A percentile compares a stretch with the other conserved stretches of the same genome.
These are phyloP conservation scores for Mortierella hygrophila DNA, from an alignment of 192 early-diverging fungal species.

Conservation along the genomic window DNA sequence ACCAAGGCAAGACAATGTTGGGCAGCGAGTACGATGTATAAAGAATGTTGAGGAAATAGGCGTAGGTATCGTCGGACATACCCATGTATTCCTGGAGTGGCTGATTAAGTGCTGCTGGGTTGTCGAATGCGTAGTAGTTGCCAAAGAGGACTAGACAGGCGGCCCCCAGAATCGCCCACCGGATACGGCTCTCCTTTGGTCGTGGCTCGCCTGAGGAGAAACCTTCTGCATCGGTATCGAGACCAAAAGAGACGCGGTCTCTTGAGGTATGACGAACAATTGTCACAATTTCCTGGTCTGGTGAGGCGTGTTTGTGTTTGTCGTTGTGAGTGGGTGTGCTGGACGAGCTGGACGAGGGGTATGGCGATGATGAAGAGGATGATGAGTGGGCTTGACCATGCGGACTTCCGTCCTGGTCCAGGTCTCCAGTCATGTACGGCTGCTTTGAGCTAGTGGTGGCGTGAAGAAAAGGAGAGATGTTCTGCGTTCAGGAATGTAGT, in stretches of 20 bases:
- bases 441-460: not conserved
- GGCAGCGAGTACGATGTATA: slow-evolving; percentile 74
- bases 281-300: not conserved
- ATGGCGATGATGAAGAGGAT: not conserved
- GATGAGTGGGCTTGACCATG: slow-evolving; percentile 11
- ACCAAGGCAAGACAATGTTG: slow-evolving; percentile 75
- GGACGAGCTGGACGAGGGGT: not conserved
- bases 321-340: not conserved
- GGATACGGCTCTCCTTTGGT: slow-evolving; percentile 13
- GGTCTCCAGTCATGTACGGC: slow-evolving; percentile 17
- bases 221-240: not conserved
- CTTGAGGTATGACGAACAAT: not conserved
- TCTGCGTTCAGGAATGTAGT: slow-evolving; percentile 2
- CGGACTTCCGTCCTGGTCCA: slow-evolving; percentile 14
- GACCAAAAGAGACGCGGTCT: not conserved
- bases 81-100: slow-evolving; percentile 63
- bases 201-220: not conserved
- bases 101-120: slow-evolving; percentile 67
- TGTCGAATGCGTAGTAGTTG: slow-evolving; percentile 72
- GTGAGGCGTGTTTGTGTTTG: not conserved
- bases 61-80: slow-evolving; percentile 57
- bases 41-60: slow-evolving; percentile 71
- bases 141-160: slow-evolving; percentile 65
- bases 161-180: slow-evolving; percentile 48
- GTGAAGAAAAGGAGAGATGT: not conserved